Percentiles rank a stretch among this genome's conserved stretches.
Evolutionary conservation across 2,329 filamentous ascomycete genomes (phyloP).

Genomic region (Sarocladiaceae sp.): DNA sequence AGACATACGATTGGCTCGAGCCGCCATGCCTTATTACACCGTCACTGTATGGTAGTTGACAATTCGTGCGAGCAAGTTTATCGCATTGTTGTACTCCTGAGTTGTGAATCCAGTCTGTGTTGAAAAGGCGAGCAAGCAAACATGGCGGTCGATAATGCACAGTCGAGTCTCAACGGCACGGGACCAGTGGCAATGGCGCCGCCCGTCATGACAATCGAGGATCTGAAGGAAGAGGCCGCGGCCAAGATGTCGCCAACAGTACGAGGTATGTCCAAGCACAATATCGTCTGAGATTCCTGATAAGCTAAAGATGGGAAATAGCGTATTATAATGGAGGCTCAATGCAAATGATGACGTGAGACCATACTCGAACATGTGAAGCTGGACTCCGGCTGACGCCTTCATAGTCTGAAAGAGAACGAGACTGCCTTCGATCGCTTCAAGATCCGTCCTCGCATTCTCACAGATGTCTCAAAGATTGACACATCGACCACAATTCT

Average conservation of each 20-base stretch:
- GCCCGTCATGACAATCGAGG: conserved; percentile 3
- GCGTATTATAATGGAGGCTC: conserved; percentile 54
- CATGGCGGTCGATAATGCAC: too few relatives aligned
- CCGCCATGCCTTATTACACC: too few relatives aligned
- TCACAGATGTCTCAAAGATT: conserved; percentile 18
- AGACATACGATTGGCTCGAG: too few relatives aligned
- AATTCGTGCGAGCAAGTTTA: too few relatives aligned
- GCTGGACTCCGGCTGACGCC: neutral
- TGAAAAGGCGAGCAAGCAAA: too few relatives aligned
- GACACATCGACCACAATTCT: conserved; percentile 17
- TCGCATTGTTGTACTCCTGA: too few relatives aligned
- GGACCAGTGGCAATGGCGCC: too few relatives aligned
- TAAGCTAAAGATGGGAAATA: conserved; percentile 2
- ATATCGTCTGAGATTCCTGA: neutral
- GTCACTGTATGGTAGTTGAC: too few relatives aligned
- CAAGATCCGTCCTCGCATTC: conserved; percentile 34
- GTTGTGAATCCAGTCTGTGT: too few relatives aligned
- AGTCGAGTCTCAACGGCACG: too few relatives aligned
- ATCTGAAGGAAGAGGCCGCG: neutral
- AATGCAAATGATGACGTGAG: conserved; percentile 34
- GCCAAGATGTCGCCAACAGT: conserved; percentile 1
- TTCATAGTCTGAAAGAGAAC: conserved; percentile 47
- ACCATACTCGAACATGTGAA: neutral
- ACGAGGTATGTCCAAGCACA: neutral
- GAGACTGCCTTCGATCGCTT: conserved; percentile 44